These are phyloP conservation scores for Fusarium begoniae DNA, from an alignment of 2,329 filamentous ascomycete genomes.

Conservation along the genomic window DNA sequence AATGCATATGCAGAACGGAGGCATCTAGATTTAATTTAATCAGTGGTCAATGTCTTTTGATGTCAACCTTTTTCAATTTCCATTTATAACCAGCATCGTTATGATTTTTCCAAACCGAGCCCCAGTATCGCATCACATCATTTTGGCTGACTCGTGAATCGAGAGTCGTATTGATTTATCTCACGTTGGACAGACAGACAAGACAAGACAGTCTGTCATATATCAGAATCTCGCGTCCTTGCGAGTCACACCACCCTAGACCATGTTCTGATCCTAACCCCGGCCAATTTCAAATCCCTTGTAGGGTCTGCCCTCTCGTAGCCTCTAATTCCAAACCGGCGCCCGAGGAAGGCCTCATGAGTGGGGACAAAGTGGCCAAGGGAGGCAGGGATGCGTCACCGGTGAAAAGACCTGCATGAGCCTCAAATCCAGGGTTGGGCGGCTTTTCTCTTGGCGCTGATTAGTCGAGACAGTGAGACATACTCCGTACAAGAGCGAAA, in stretches of 20 bases:
- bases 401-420: conserved; percentile 31
- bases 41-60: not conserved
- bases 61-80: not conserved
- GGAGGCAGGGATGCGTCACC: conserved; percentile 15
- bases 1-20: not conserved
- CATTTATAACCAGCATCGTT: not conserved
- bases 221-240: conserved; percentile 18
- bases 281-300: not conserved
- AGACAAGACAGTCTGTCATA: not conserved
- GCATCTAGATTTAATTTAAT: not conserved
- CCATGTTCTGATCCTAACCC: not conserved
- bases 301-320: not conserved
- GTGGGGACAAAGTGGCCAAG: conserved; percentile 2
- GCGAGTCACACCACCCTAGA: conserved; percentile 3
- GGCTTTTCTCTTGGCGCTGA: conserved; percentile 3
- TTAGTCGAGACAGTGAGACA: not conserved
- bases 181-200: not conserved
- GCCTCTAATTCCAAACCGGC: conserved; percentile 10
- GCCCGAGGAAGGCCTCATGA: conserved; percentile 30
- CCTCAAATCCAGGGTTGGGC: conserved; percentile 18
- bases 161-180: not conserved
- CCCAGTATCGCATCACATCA: not conserved
- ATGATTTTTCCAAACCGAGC: not conserved
- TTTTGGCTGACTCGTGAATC: not conserved
- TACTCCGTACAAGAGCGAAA: not conserved